Percentiles rank a stretch among this genome's conserved stretches.
phyloP scores from a whole-genome alignment of 345 rosid genomes.

The Mallotus nudiflorus region DNA sequence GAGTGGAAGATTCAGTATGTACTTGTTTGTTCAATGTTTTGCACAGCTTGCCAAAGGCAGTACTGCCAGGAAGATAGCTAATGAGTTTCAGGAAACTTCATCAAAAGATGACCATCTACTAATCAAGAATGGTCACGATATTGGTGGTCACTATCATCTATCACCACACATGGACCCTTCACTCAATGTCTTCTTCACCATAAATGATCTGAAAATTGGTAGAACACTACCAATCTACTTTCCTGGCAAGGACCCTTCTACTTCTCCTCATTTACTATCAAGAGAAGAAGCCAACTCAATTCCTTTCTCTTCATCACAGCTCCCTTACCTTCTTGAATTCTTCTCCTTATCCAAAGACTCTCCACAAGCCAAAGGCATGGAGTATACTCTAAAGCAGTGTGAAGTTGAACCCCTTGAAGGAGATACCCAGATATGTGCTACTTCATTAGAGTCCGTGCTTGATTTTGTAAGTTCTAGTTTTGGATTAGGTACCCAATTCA shows the following conservation, averaged over 20 bases:
- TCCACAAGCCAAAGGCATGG: conserved; percentile 69
- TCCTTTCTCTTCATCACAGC: conserved; percentile 56
- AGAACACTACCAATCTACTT: conserved; percentile 42
- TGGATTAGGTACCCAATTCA: conserved; percentile 36
- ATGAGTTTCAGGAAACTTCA: background rate
- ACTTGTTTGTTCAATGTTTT: background rate
- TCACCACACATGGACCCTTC: conserved; percentile 39
- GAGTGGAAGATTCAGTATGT: no score
- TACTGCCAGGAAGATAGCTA: conserved; percentile 9
- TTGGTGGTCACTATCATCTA: background rate
- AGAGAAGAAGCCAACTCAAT: conserved; percentile 57
- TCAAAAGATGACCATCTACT: background rate
- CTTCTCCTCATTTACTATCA: conserved; percentile 50
- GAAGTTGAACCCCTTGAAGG: conserved; percentile 45
- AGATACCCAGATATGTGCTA: conserved; percentile 54
- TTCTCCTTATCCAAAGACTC: conserved; percentile 59
- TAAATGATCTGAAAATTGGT: conserved; percentile 48
- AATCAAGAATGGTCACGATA: background rate
- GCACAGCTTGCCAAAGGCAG: conserved; percentile 15
- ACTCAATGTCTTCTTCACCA: conserved; percentile 46
- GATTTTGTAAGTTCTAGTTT: conserved; percentile 43
- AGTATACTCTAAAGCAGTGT: conserved; percentile 52
- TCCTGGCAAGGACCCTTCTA: conserved; percentile 34
- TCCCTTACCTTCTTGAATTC: conserved; percentile 47
- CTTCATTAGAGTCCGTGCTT: conserved; percentile 72